Conservation (phyloP, 352 stramenopile species). For the Peronospora destructor region DNA sequence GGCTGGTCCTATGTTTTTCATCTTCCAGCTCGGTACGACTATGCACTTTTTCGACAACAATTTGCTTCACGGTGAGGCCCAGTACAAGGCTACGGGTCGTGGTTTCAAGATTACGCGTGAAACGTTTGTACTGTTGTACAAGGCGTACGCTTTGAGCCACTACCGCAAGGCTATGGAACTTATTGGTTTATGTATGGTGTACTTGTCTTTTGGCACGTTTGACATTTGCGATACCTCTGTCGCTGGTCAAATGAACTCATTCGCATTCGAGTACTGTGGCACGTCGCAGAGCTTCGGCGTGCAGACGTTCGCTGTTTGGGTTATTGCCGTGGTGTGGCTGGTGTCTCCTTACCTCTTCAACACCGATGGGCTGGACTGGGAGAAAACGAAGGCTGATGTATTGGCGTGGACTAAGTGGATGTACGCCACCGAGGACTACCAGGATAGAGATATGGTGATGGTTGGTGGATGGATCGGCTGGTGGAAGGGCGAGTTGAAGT, state of each 20-base stretch:
- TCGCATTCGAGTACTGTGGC: constrained; percentile 55
- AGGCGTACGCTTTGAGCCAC: constrained; percentile 64
- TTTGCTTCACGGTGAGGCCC: constrained; percentile 64
- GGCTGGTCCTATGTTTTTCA: constrained; percentile 62
- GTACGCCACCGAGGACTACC: constrained; percentile 61
- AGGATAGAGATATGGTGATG: constrained; percentile 61
- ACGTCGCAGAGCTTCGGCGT: constrained; percentile 73
- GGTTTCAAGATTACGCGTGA: constrained; percentile 82
- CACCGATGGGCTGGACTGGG: constrained; percentile 77
- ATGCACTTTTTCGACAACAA: constrained; percentile 87
- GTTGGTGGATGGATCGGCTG: constrained; percentile 69
- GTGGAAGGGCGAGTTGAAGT: constrained; percentile 72
- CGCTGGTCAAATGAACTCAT: constrained; percentile 37
- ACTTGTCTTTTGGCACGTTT: constrained; percentile 67
- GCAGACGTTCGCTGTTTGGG: constrained; percentile 78
- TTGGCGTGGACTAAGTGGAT: constrained; percentile 73
- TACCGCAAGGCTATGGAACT: constrained; percentile 79
- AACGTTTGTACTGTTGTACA: constrained; percentile 78
- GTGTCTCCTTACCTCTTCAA: constrained; percentile 82
- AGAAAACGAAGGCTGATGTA: constrained; percentile 80
- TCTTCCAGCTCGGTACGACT: constrained; percentile 76
- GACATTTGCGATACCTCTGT: constrained; percentile 44
- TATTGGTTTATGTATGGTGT: constrained; percentile 64
- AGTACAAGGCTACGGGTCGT: constrained; percentile 78
- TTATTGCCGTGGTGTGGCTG: constrained; percentile 66